These are phyloP conservation scores for Fusarium nygamai DNA, from an alignment of 2,329 filamentous ascomycete genomes.

Conservation along the genomic window DNA sequence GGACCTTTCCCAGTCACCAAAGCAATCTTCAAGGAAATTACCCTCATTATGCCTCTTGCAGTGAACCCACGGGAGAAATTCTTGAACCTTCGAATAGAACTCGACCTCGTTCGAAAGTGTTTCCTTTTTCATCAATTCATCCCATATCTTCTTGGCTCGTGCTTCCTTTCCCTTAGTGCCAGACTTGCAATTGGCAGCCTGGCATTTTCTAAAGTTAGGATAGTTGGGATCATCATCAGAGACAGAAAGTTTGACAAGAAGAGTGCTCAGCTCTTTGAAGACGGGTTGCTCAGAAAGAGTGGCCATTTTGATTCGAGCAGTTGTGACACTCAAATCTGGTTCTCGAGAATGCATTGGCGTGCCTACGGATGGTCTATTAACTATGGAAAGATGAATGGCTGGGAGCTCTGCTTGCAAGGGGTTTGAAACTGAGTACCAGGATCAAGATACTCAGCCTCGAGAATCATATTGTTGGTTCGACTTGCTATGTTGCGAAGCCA, in stretches of 20 bases:
- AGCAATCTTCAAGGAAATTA: neutral
- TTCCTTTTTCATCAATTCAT: neutral
- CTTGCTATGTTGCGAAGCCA: neutral
- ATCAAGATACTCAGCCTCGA: neutral
- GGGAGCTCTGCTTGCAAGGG: neutral
- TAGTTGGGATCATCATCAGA: neutral
- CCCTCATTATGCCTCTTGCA: neutral
- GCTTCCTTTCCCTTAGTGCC: neutral
- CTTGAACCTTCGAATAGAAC: neutral
- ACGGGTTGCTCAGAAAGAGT: neutral
- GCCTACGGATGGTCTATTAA: neutral
- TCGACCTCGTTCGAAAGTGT: neutral
- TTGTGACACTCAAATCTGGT: neutral
- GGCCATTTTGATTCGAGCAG: neutral
- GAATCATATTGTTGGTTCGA: constrained; percentile 10
- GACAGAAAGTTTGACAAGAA: constrained; percentile 2
- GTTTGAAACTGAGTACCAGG: neutral
- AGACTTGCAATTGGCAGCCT: neutral
- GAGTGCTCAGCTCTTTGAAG: neutral
- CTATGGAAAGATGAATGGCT: neutral
- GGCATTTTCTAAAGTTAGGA: neutral
- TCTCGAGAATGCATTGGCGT: neutral
- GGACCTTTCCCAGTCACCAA: constrained; percentile 1
- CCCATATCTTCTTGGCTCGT: neutral
- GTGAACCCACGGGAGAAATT: neutral